Percentiles rank a stretch among this genome's conserved stretches.
These are phyloP conservation scores for Hypoxylon rickii DNA, from an alignment of 495 filamentous ascomycete species.

Conservation along the genomic window DNA sequence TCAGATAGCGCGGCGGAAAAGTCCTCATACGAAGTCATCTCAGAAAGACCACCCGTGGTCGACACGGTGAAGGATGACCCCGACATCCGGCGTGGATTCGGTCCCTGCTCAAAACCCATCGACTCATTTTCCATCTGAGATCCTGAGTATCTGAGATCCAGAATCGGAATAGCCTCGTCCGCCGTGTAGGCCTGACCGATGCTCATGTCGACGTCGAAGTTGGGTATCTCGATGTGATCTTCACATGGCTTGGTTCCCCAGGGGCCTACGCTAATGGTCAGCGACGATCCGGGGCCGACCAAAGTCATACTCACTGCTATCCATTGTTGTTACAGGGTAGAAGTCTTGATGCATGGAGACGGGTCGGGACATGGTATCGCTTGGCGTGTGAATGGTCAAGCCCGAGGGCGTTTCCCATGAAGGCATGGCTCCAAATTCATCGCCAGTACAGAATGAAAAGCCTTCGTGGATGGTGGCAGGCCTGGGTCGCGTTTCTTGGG, in stretches of 20 bases:
- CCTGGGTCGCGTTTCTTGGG: slow-evolving; percentile 51
- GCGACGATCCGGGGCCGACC: slow-evolving; percentile 21
- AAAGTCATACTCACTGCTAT: slow-evolving; percentile 52
- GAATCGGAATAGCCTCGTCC: slow-evolving; percentile 60
- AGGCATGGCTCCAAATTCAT: slow-evolving; percentile 52
- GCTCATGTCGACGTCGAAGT: slow-evolving; percentile 53
- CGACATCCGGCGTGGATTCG: slow-evolving; percentile 58
- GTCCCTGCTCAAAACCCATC: slow-evolving; percentile 45
- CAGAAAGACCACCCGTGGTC: slow-evolving; percentile 59
- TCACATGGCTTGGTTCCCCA: slow-evolving; percentile 58
- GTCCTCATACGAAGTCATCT: slow-evolving; percentile 64
- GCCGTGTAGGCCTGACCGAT: slow-evolving; percentile 61
- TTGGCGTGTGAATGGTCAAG: slow-evolving; percentile 52
- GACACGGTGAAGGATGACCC: slow-evolving; percentile 63
- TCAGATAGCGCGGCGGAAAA: slow-evolving; percentile 61
- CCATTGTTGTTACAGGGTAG: slow-evolving; percentile 54
- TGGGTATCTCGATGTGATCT: slow-evolving; percentile 51
- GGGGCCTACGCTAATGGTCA: slow-evolving; percentile 44
- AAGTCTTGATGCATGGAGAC: slow-evolving; percentile 59
- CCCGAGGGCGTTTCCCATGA: slow-evolving; percentile 60
- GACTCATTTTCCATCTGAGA: slow-evolving; percentile 47
- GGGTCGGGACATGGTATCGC: slow-evolving; percentile 53
- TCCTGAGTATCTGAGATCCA: slow-evolving; percentile 53
- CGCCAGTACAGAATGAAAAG: slow-evolving; percentile 61
- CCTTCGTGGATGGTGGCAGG: slow-evolving; percentile 63